These are phyloP conservation scores for Colletotrichum tamarilloi DNA, from an alignment of 2,329 filamentous ascomycete genomes.

Conservation along the genomic window DNA sequence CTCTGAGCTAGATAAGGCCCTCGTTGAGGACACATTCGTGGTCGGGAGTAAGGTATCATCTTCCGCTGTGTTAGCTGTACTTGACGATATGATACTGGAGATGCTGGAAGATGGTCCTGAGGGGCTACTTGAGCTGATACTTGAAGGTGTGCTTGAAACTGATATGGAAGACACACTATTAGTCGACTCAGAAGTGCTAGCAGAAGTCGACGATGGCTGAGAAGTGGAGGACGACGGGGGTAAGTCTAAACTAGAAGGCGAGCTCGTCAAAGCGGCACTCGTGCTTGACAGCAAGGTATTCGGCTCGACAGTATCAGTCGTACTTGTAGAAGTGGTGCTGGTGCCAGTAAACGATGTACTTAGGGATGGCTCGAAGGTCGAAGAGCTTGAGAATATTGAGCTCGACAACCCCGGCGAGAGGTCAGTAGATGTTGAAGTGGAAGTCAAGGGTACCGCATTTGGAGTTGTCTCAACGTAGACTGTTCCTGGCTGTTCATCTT, in stretches of 20 bases:
- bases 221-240: background rate
- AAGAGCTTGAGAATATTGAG: background rate
- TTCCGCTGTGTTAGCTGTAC: too few relatives aligned
- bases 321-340: background rate
- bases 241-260: background rate
- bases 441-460: background rate
- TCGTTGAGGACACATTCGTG: too few relatives aligned
- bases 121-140: too few relatives aligned
- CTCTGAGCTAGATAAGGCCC: background rate
- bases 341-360: background rate
- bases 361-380: background rate
- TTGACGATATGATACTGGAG: background rate
- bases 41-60: too few relatives aligned
- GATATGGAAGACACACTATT: background rate
- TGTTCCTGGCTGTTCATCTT: slow-evolving; percentile 6
- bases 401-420: background rate
- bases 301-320: background rate
- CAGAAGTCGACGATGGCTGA: background rate
- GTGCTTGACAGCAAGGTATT: background rate
- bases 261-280: background rate
- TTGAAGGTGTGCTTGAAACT: background rate
- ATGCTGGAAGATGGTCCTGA: background rate
- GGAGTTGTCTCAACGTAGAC: slow-evolving; percentile 25
- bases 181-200: background rate
- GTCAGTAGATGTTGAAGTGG: background rate